These are phyloP conservation scores for Phytophthora sp. DNA, from an alignment of 352 stramenopile species.

Conservation along the genomic window DNA sequence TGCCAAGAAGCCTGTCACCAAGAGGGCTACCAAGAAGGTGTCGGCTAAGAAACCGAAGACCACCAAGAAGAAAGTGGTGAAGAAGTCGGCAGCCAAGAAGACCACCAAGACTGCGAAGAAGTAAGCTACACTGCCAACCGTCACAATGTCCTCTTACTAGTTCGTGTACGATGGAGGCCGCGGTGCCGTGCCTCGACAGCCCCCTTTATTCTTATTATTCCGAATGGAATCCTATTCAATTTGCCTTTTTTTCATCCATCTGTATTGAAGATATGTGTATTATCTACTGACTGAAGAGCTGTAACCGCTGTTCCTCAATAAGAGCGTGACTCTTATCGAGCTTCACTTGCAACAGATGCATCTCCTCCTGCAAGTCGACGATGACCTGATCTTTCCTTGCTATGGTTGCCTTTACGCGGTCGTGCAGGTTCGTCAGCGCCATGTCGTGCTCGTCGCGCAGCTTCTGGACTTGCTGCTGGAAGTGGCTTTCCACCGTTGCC, in stretches of 20 bases:
- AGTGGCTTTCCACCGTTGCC: conserved; percentile 43
- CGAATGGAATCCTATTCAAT: conserved; percentile 43
- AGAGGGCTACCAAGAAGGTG: conserved; percentile 52
- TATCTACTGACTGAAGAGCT: conserved; percentile 56
- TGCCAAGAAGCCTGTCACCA: conserved; percentile 33
- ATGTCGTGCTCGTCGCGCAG: conserved; percentile 60
- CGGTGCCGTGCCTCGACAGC: conserved; percentile 15
- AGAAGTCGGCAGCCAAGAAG: conserved; percentile 77
- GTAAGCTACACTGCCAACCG: conserved; percentile 19
- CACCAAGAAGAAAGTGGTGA: conserved; percentile 70
- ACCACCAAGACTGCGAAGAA: conserved; percentile 47
- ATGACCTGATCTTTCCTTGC: conserved; percentile 75
- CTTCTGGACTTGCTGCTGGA: conserved; percentile 50
- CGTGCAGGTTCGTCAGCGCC: conserved; percentile 66
- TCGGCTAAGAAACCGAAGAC: conserved; percentile 57
- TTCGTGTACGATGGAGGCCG: conserved; percentile 19
- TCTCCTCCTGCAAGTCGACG: conserved; percentile 65
- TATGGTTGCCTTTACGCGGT: conserved; percentile 72
- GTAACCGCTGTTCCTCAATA: conserved; percentile 74
- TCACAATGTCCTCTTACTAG: conserved; percentile 29
- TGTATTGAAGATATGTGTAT: conserved; percentile 8
- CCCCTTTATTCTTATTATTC: conserved; percentile 73
- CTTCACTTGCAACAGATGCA: conserved; percentile 76
- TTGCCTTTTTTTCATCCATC: conserved; percentile 26
- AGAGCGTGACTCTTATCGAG: conserved; percentile 77